Conservation (phyloP, 1,139 yeast species). For the Saccharomyces hybrid region DNA sequence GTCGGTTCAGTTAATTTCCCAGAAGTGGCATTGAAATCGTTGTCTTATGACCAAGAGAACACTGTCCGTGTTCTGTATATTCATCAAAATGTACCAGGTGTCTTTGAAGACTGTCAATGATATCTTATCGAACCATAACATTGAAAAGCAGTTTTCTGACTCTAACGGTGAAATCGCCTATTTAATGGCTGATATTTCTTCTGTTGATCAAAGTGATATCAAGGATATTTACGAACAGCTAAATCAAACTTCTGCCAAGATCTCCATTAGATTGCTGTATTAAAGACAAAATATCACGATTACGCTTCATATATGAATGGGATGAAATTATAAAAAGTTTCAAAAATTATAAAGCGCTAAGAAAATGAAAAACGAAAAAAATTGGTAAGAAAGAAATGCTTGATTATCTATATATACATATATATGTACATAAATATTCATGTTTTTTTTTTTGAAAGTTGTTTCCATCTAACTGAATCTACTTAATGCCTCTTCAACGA, state of each 20-base stretch:
- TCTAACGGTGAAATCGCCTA: slow-evolving; percentile 95
- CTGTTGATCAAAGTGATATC: slow-evolving; percentile 75
- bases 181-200: slow-evolving; percentile 94
- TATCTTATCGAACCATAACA: slow-evolving; percentile 88
- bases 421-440: background rate
- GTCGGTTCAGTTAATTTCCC: slow-evolving; percentile 98
- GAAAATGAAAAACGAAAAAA: background rate
- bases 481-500: slow-evolving; percentile 30
- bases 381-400: background rate
- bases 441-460: background rate
- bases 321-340: background rate
- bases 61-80: slow-evolving; percentile 90
- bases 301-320: background rate
- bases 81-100: slow-evolving; percentile 99
- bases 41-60: slow-evolving; percentile 80
- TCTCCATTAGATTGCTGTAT: slow-evolving; percentile 84
- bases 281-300: slow-evolving; percentile 29
- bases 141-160: slow-evolving; percentile 95
- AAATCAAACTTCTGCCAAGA: slow-evolving; percentile 85
- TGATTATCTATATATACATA: background rate
- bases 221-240: slow-evolving; percentile 77
- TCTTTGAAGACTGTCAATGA: slow-evolving; percentile 92
- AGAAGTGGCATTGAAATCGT: slow-evolving; percentile 85
- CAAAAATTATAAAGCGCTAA: background rate
- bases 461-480: slow-evolving; percentile 22